Percentiles rank a stretch among this genome's conserved stretches.
Conservation (phyloP, 306 rosid genomes). For the Abrus pulchellus region DNA sequence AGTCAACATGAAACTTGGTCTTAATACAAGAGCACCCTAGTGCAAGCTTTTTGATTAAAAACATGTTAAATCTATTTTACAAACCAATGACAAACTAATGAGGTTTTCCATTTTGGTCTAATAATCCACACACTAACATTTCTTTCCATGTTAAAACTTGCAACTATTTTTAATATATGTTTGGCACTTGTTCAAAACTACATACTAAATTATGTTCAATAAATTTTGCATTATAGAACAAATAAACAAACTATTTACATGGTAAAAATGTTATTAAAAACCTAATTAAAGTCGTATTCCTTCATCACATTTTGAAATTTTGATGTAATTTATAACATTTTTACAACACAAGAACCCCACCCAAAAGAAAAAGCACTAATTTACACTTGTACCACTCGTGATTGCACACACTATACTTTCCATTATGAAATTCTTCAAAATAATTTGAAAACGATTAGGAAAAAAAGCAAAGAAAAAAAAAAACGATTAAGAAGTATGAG, state of each 20-base stretch:
- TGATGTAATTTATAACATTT: not conserved
- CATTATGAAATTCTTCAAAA: not conserved
- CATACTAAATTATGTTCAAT: not conserved
- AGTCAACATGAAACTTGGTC: not conserved
- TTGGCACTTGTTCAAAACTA: not conserved
- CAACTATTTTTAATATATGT: not conserved
- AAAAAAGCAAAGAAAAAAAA: not conserved
- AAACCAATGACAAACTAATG: not conserved
- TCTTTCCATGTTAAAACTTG: not conserved
- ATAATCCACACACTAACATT: not conserved
- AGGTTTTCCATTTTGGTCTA: not conserved
- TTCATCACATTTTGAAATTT: not conserved
- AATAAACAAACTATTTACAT: not conserved
- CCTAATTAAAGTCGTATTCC: not conserved
- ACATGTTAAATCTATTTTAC: not conserved
- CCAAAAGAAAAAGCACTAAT: not conserved
- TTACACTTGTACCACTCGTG: slow-evolving; percentile 13
- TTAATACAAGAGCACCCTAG: not conserved
- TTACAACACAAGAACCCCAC: not conserved
- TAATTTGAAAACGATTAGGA: not conserved
- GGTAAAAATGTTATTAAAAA: not conserved
- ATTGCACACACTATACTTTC: not conserved
- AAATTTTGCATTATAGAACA: not conserved
- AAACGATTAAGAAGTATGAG: slow-evolving; percentile 28
- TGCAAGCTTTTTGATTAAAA: no score